Evolutionary conservation across 2,329 filamentous ascomycete genomes (phyloP).

Genomic region (Rhytidhysteron rufulum): DNA sequence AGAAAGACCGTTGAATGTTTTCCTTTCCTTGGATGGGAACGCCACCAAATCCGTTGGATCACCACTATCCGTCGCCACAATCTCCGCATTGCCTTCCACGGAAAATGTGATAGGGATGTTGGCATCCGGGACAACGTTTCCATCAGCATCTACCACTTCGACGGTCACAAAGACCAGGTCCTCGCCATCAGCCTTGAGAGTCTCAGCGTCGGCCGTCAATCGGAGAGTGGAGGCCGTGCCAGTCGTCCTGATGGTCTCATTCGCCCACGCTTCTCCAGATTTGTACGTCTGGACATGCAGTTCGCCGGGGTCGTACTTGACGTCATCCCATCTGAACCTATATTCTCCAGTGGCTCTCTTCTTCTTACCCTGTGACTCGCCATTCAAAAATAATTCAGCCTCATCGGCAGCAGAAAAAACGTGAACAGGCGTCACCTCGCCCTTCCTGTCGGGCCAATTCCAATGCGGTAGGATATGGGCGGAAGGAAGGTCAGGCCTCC

Average conservation of each 20-base stretch:
- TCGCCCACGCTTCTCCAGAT: slow-evolving; percentile 46
- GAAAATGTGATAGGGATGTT: slow-evolving; percentile 43
- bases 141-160: slow-evolving; percentile 43
- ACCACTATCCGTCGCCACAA: slow-evolving; percentile 52
- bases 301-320: slow-evolving; percentile 48
- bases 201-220: slow-evolving; percentile 39
- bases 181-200: slow-evolving; percentile 39
- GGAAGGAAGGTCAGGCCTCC: slow-evolving; percentile 46
- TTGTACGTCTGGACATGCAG: slow-evolving; percentile 48
- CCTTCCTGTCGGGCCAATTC: slow-evolving; percentile 50
- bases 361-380: slow-evolving; percentile 42
- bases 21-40: slow-evolving; percentile 18
- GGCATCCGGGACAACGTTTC: slow-evolving; percentile 44
- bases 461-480: slow-evolving; percentile 56
- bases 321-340: slow-evolving; percentile 52
- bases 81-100: slow-evolving; percentile 40
- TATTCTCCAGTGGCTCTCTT: slow-evolving; percentile 38
- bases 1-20: slow-evolving; percentile 22
- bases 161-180: slow-evolving; percentile 49
- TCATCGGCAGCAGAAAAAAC: slow-evolving; percentile 52
- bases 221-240: slow-evolving; percentile 38
- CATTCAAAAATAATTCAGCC: slow-evolving; percentile 55
- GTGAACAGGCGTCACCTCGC: slow-evolving; percentile 51
- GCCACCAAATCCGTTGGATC: slow-evolving; percentile 29
- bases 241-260: slow-evolving; percentile 39